These are phyloP conservation scores for Escovopsis sp. DNA, from an alignment of 2,329 filamentous ascomycete species.

Conservation along the genomic window DNA sequence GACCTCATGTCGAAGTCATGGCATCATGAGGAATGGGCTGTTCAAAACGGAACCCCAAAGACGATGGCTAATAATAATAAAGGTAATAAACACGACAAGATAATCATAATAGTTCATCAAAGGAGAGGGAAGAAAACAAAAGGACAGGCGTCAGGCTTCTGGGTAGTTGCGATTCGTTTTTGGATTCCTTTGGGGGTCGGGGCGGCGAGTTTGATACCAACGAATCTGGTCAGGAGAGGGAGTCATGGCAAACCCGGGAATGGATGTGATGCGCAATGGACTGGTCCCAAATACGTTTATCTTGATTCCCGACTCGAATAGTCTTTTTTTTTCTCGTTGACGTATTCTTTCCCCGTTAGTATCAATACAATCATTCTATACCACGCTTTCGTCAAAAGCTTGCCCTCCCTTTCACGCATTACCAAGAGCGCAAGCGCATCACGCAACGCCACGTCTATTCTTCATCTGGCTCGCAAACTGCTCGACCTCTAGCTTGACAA, in stretches of 20 bases:
- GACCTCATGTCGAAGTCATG: slow-evolving; percentile 34
- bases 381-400: too few relatives aligned
- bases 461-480: slow-evolving; percentile 47
- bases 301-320: not conserved
- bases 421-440: too few relatives aligned
- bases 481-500: slow-evolving; percentile 79
- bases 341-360: too few relatives aligned
- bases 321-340: too few relatives aligned
- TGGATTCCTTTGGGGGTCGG: too few relatives aligned
- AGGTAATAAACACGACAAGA: not conserved
- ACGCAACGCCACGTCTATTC: not conserved
- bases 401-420: too few relatives aligned
- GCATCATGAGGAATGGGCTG: slow-evolving; percentile 8
- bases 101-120: too few relatives aligned
- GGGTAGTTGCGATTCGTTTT: slow-evolving; percentile 4
- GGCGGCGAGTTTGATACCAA: slow-evolving; percentile 3
- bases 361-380: too few relatives aligned
- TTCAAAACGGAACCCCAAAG: slow-evolving; percentile 1
- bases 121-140: not conserved
- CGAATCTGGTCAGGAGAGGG: slow-evolving; percentile 12
- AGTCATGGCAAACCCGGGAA: slow-evolving; percentile 10
- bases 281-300: slow-evolving; percentile 6
- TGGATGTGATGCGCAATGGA: not conserved
- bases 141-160: not conserved
- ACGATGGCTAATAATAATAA: slow-evolving; percentile 1